Percentiles rank a stretch among this genome's conserved stretches.
phyloP scores from a whole-genome alignment of 495 filamentous ascomycete genomes.

The Aspergillus olivimuriae region DNA sequence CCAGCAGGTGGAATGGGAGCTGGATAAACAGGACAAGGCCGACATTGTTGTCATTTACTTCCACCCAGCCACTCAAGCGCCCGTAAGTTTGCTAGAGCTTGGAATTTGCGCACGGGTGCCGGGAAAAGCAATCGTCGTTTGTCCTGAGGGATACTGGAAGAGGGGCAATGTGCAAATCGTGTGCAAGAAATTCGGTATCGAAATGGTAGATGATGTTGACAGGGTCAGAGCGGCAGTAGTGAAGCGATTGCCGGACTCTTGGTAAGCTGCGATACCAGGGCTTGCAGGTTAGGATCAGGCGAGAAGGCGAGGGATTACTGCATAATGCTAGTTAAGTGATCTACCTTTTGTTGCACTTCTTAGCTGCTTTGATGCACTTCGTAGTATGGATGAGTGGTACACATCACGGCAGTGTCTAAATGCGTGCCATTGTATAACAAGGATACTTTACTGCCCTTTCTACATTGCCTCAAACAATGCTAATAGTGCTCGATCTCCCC shows the following conservation, averaged over 20 bases:
- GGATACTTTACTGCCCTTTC: too few species aligned
- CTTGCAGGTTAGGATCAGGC: neutral
- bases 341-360: neutral
- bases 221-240: slow-evolving; percentile 5
- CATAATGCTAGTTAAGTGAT: neutral
- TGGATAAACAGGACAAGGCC: slow-evolving; percentile 41
- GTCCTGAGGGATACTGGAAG: slow-evolving; percentile 47
- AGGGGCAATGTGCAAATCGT: slow-evolving; percentile 51
- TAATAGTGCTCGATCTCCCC: neutral
- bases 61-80: slow-evolving; percentile 35
- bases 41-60: slow-evolving; percentile 52
- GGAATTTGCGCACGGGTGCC: slow-evolving; percentile 38
- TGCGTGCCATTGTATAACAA: neutral
- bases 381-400: neutral
- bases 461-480: neutral
- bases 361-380: neutral
- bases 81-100: slow-evolving; percentile 46
- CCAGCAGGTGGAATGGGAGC: slow-evolving; percentile 54
- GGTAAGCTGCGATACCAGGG: neutral
- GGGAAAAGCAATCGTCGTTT: slow-evolving; percentile 46
- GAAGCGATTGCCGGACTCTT: slow-evolving; percentile 14
- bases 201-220: slow-evolving; percentile 11
- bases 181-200: slow-evolving; percentile 29
- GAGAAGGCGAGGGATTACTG: neutral
- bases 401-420: neutral